Percentiles rank a stretch among this genome's conserved stretches.
These are phyloP conservation scores for Besnoitia besnoiti DNA, from an alignment of 169 alveolate genomes.

Conservation along the genomic window DNA sequence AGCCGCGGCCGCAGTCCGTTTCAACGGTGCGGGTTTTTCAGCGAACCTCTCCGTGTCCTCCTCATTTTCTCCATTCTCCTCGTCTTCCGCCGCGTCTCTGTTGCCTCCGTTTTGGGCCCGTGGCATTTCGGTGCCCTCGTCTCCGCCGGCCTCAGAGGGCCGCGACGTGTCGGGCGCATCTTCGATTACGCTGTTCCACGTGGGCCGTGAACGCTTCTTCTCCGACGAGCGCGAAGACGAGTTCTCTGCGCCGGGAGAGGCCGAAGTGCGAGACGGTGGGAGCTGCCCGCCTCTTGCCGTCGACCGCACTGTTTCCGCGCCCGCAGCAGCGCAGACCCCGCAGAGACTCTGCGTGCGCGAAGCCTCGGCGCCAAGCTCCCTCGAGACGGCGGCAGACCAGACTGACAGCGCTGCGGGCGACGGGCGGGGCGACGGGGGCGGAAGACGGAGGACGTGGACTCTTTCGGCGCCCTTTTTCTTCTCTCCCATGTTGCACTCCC, in stretches of 20 bases:
- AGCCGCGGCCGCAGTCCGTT: no score
- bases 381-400: no score
- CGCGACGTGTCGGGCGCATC: not conserved
- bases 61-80: not conserved
- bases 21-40: no score
- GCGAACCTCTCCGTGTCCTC: not conserved
- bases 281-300: no score
- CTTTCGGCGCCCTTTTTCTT: not conserved
- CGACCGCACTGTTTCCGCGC: not conserved
- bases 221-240: not conserved
- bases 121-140: not conserved
- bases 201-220: not conserved
- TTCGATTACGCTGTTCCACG: not conserved
- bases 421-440: not conserved
- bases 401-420: not conserved
- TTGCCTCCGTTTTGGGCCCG: not conserved
- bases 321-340: no score
- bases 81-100: not conserved
- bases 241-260: not conserved
- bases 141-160: not conserved
- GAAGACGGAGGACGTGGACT: not conserved
- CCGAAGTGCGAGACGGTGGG: not conserved
- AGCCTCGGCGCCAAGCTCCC: no score
- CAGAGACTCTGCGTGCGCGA: no score
- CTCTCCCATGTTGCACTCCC: not conserved